phyloP scores from a whole-genome alignment of 1,284 basidiomycete species.

The Ustilago cynodontis region DNA sequence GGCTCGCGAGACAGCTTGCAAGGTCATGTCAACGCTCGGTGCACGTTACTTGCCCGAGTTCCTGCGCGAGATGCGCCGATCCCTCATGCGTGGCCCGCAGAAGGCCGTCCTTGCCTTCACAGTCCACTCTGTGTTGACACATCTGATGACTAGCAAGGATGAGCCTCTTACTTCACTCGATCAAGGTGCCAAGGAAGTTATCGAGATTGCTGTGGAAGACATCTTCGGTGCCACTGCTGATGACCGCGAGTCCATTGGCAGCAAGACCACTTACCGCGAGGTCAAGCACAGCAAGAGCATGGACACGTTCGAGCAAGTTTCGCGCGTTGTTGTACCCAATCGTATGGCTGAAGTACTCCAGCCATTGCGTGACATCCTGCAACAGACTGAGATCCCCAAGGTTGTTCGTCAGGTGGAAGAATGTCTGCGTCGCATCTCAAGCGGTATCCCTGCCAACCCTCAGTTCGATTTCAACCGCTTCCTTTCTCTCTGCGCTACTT shows the following conservation, averaged over 20 bases:
- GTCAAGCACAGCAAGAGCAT: conserved; percentile 68
- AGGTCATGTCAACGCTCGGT: conserved; percentile 82
- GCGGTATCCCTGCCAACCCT: conserved; percentile 86
- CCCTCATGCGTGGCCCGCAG: conserved; percentile 90
- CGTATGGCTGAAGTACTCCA: conserved; percentile 81
- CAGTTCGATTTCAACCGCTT: conserved; percentile 80
- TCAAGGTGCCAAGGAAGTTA: conserved; percentile 80
- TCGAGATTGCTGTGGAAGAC: conserved; percentile 89
- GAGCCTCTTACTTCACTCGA: conserved; percentile 76
- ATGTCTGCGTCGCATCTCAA: conserved; percentile 83
- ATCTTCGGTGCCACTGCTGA: conserved; percentile 94
- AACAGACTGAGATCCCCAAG: conserved; percentile 84
- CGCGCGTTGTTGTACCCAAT: conserved; percentile 55
- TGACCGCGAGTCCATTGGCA: conserved; percentile 88
- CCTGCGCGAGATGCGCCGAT: conserved; percentile 83
- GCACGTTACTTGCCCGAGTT: conserved; percentile 80
- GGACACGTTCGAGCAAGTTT: conserved; percentile 68
- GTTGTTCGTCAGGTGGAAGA: conserved; percentile 90
- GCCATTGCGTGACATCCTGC: conserved; percentile 87
- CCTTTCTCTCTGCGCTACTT: conserved; percentile 85
- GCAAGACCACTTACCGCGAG: conserved; percentile 80
- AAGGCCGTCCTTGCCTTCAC: conserved; percentile 91
- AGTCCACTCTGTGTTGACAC: conserved; percentile 83
- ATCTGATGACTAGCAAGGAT: conserved; percentile 70
- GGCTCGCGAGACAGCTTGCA: conserved; percentile 84